Conservation (phyloP, 176 grass and related monocot genomes). For the bread wheat (Triticum aestivum) region IWGSC_CS_RefSeq_v2.1 NC_057804.1:546690479-546690978, state of each 20-base stretch:
- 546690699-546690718: not conserved
- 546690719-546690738: not conserved
- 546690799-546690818: not conserved
- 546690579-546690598: not conserved
- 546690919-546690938: not conserved
- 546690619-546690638: not conserved
- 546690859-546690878: not conserved
- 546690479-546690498: not conserved
- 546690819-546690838: not conserved
- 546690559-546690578: not conserved
- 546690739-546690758: not conserved
- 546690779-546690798: not conserved
- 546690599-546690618: not conserved
- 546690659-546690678: not conserved
- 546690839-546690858: not conserved
- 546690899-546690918: not conserved
- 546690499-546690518: not conserved
- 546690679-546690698: not conserved
- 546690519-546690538: not conserved
- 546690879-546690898: not conserved
- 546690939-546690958: not conserved
- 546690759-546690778: not conserved
- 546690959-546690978: not conserved
- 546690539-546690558: not conserved
- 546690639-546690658: not conserved